Base-by-base conservation (phyloP, 2,329 filamentous ascomycete genomes). In the Colletotrichum cuscutae region DNA sequence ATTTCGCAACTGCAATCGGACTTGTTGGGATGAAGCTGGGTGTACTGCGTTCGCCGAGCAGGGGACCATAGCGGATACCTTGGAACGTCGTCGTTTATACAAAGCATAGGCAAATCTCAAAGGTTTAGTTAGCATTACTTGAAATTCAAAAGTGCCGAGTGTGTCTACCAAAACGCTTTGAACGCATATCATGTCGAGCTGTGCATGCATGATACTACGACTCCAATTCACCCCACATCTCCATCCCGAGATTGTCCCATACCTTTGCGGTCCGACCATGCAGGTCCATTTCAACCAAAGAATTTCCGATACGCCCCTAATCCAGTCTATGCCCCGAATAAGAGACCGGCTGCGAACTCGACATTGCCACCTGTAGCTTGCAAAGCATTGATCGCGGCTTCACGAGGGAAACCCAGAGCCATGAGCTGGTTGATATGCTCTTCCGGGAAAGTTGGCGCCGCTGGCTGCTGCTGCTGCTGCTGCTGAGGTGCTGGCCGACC, bases 281-380 rank as follows among this genome's bases (percentile, higher is more conserved):
- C 49, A 53, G 22, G 26, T 19, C 28, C 7, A 32, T 7, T 24
- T 32, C 9, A 30, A 30, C 52, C 49, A 19, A 42, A 49, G 32
- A 53, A 49, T 49, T 32, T 19, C 30, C 30, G 30, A 35, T 65
- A 52, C 54, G 54, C 59, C 26, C 24, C 19, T 7, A 49, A 26
- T 37, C 26, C 37, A 7, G 24, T n/a, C 65, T 61, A 87, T 60
- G 84, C 83, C 72, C 88, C 85, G 77, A 91, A 94, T 65, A 98
- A 88, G 74, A 98, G 87, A 61, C 93, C 92, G 59, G 95, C 95
- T n/a, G 96, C 96, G 75, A 92, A 90, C 74, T 98, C 94, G 8
- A 98, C 90, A 78, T 98, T 94, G 24, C 97, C 96, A 24, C 91
- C 91, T 19, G 94, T 94, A 35, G 94, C 94, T 78, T 95, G 90